Conservation (phyloP, 345 rosid genomes). For the Eucalyptus erythrocorys region DNA sequence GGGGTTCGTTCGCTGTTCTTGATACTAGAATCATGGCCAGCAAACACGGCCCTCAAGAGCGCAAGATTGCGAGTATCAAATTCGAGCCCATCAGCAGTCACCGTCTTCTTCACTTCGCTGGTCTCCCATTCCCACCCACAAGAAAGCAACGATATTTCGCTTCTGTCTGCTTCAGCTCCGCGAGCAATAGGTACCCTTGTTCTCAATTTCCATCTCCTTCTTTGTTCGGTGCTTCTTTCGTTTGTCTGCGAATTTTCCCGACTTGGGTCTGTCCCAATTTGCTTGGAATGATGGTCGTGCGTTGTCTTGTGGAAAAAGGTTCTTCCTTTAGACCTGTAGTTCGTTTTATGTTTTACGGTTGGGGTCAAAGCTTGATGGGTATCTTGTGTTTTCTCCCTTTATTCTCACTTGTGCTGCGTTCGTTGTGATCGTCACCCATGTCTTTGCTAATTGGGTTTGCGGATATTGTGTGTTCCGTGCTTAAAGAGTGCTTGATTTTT, state of each 20-base stretch:
- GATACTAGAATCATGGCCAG: not conserved
- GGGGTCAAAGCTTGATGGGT: not conserved
- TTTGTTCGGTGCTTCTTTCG: not conserved
- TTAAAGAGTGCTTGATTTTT: not conserved
- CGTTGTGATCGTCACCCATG: not conserved
- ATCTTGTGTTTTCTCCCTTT: not conserved
- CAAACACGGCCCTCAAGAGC: not conserved
- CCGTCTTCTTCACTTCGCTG: not conserved
- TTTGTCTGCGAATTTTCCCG: not conserved
- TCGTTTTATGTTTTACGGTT: not conserved
- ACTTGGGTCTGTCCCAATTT: not conserved
- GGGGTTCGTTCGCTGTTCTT: not conserved
- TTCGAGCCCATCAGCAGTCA: not conserved
- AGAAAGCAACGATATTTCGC: not conserved
- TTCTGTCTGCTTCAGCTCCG: not conserved
- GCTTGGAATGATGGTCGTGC: not conserved
- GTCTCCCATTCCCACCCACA: not conserved
- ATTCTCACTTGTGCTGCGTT: not conserved
- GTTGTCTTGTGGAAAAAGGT: not conserved
- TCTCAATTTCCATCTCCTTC: not conserved
- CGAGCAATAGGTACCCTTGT: not conserved
- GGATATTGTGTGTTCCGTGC: not conserved
- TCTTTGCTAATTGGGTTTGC: not conserved
- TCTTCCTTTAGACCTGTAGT: not conserved
- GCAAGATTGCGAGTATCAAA: not conserved